phyloP scores from a whole-genome alignment of 768 basidiomycete species.

The Tricholoma matsutake region DNA sequence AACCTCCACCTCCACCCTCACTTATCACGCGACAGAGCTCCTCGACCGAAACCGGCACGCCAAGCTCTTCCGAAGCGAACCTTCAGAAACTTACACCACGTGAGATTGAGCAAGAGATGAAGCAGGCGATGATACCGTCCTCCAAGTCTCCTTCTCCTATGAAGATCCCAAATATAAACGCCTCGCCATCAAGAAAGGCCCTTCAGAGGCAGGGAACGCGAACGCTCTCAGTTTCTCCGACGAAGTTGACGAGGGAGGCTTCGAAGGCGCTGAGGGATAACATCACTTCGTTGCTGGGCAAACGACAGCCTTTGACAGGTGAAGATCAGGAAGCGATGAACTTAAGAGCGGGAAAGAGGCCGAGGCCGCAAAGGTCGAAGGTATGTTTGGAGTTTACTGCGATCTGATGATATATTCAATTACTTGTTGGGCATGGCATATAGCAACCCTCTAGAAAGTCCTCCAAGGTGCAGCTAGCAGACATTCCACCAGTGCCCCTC shows the following conservation, averaged over 20 bases:
- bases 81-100: conserved; percentile 15
- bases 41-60: conserved; percentile 2
- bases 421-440: background rate
- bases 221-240: conserved; percentile 34
- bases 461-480: conserved; percentile 28
- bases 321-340: conserved; percentile 29
- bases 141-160: conserved; percentile 57
- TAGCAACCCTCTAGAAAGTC: conserved; percentile 37
- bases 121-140: conserved; percentile 48
- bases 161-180: conserved; percentile 32
- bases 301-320: conserved; percentile 43
- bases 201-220: conserved; percentile 14
- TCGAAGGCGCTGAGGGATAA: conserved; percentile 66
- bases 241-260: conserved; percentile 44
- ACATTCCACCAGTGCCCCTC: conserved; percentile 14
- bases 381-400: conserved; percentile 14
- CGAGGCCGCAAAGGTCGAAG: conserved; percentile 36
- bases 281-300: conserved; percentile 66
- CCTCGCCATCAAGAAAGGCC: background rate
- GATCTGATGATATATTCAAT: background rate
- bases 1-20: background rate
- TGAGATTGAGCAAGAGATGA: conserved; percentile 24
- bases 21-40: conserved; percentile 9
- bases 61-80: conserved; percentile 4
- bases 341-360: conserved; percentile 32